Evolutionary conservation across 1,284 basidiomycete genomes (phyloP), one percentile per base, ranked within the genome.

Genomic region (Moesziomyces globuligerus): DNA sequence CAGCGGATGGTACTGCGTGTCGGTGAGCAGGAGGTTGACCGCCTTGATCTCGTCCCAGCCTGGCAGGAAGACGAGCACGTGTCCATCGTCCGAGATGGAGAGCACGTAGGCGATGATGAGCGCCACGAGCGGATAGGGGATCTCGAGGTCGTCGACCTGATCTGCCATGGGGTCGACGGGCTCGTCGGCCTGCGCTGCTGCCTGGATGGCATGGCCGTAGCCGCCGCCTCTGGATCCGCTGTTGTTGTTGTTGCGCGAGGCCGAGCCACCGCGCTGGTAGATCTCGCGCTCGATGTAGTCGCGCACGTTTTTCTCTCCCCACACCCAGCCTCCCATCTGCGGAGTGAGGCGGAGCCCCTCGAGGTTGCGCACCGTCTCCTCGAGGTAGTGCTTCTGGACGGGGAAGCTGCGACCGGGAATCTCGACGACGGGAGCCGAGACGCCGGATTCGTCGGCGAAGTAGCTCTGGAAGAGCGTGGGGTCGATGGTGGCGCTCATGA

Each of bases 401-500:
- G 94, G 93, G 86, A 89, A 96, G 11, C 92, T 91, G 26, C 94
- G 89, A 44, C 94, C 94, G n/a, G 94, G 92, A 24, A 97, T 86
- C 66, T 93, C 90, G 49, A 93, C 87, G 20, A 94, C 89, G 32
- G 87, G 87, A 0, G 92, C 91, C 1, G 88, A 89, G 13, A 85
- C 83, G 15, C 62, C 69, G 2, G 37, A n/a, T 3, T 55, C 39
- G 20, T 89, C 89, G 10, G 86, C 84, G 85, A 97, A 97, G 85
- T 98, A 97, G 10, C 86, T 84, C 79, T 91, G 90, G 87, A 98
- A 97, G 28, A 96, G 86, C 0, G 87, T 88, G 2, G 94, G 90
- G 78, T 97, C 91, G 82, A 97, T 93, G 29, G 94, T 97, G 3
- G 94, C 94, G 76, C 92, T 95, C 94, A 97, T 97, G 53, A 98